Evolutionary conservation across 202 grass and related monocot genomes (phyloP), one percentile per base, ranked within the genome.

Genomic region (Schoenoplectus tabernaemontani): DNA sequence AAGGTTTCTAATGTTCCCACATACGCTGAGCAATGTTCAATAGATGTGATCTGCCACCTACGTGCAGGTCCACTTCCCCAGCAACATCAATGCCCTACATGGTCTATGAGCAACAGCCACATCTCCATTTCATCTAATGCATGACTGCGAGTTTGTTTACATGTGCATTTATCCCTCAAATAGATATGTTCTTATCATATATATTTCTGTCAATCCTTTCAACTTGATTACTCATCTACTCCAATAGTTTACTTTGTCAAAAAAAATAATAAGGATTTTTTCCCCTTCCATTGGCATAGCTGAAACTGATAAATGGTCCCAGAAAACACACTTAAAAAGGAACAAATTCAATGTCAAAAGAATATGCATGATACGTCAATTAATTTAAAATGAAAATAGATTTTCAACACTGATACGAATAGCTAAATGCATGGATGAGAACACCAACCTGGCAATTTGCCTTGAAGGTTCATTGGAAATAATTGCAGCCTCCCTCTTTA

Each of bases 1-100:
- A 97, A 97, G 76, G 91, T 93, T 90, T 97, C 94, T 50, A 97
- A 60, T 65, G 86, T 93, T 62, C 94, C 94, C 78, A 97, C 87
- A 84, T 92, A 93, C 26, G 93, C 91, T 15, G 84, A 86, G 77
- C 86, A 93, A 69, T 97, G 84, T 37, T 93, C 91, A 26, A 92
- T 82, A 5, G 91, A 86, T 50, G 75, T 82, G 79, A 97, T 93
- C 76, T 91, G 85, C 94, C 91, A 93, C 74, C 34, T 92, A 17
- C 87, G 87, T 42, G 86, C 94, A 85, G 94, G 91, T 47, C 75
- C 79, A 62, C 87, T 93, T 87, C 89, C 91, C 94, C 94, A 97
- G 67, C 91, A 97, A 71, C 87, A 97, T 38, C 81, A 82, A 86
- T 97, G 89, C 2, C 91, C 89, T 48, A 97, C 86, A 87, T 97